Base-by-base conservation (phyloP, 768 basidiomycete genomes). In the Rhodosporidiobolus sp. region DNA sequence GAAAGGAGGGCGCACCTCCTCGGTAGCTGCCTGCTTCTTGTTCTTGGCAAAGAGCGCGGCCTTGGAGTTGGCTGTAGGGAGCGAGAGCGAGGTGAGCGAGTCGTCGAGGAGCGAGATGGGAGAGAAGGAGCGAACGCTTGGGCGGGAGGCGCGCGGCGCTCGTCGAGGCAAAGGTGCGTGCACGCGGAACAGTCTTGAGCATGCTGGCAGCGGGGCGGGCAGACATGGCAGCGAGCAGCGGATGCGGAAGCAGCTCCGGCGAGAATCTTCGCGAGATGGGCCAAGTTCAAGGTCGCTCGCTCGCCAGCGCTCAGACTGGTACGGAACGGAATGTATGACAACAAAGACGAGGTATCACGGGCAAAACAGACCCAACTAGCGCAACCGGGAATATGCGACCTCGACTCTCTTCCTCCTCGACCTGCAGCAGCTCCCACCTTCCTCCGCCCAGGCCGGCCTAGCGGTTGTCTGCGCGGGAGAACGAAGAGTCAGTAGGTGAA, bases 391-490 rank as follows among this genome's bases (percentile, higher is more conserved):
- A 43, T 43, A 43, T 43, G 38, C 38, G 38, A n/a, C 20, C 20
- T 24, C 17, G n/a, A 12, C 53, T 54, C 53, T 12, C 53, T 30
- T 14, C n/a, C 53, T 20, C 53, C 53, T n/a, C 53, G 53, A 54
- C 53, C 19, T 17, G 10, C 38, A 43, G 38, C 38, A 7, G 5
- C 17, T 19, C 17, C 17, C 6, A 9, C 6, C 19, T 17, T 6
- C 6, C 24, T 49, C 24, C 48, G 48, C 24, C n/a, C 24, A 49
- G 19, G 24, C 28, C 35, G 24, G 17, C 9, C 46, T 60, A 72
- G 8, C 70, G 70, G 45, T 72, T 72, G 70, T 72, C 70, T 72
- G 55, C 20, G 19, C 12, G 11, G 22, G 28, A 17, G 26, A 9
- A 22, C 0, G 54, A 38, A 24, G 11, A 17, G 56, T 26, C 4